Base-by-base conservation (phyloP, 257 asterid genomes). In the Solanum virginianum region DNA sequence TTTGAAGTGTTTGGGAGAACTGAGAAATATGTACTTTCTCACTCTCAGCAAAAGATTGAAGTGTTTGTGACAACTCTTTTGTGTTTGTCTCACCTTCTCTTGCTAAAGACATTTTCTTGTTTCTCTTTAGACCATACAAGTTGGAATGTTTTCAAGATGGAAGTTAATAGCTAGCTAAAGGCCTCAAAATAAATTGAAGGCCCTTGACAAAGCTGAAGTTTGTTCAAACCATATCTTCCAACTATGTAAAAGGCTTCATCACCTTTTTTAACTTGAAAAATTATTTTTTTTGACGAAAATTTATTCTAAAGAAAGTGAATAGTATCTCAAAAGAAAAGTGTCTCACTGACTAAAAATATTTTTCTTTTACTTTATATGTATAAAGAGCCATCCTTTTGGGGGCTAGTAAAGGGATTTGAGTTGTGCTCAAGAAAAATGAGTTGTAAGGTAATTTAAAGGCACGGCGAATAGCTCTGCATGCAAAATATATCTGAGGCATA, bases 1-100 rank as follows among this genome's bases (percentile, higher is more conserved):
- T 80, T 85, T 83, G 91, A 87, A 87, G 88, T 85, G 88, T 87
- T 89, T 87, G 90, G 87, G 89, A 82, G 91, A 86, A 85, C 91
- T 68, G 80, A 49, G 82, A 68, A 47, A 24, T 29, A 39, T 22
- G 53, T 12, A 14, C 60, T 84, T 70, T 70, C 47, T 80, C 86
- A 36, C 68, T 57, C 20, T 43, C 70, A 53, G 68, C 17, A 7
- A 39, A 63, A 20, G 84, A 53, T 60, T 60, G 54, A 82, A 68
- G 77, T 88, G 87, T 47, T 86, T 85, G 75, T 65, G 88, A 68
- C 69, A 86, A 51, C 26, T 22, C 82, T 55, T 18, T 32, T 32
- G 36, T 32, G 4, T 80, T 56, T 54, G 26, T 86, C 79, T 54
- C 71, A 77, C 86, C 86, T 85, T 74, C 86, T 22, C 71, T 66